Evolutionary conservation across 2,329 filamentous ascomycete genomes (phyloP).

Genomic region (Diaporthe aspalathi): DNA sequence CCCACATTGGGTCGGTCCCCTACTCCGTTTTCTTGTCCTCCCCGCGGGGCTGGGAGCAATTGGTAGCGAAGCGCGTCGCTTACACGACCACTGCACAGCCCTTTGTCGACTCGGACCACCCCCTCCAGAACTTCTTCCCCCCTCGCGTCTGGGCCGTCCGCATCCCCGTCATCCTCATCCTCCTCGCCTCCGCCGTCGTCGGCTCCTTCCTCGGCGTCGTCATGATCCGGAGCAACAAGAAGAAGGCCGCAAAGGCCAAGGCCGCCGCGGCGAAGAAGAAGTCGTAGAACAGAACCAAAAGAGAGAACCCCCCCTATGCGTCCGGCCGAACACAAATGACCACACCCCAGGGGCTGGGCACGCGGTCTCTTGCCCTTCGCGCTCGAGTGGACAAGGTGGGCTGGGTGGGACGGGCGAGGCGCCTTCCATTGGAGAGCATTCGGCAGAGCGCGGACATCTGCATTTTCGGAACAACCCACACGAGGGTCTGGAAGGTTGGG

Average conservation of each 20-base stretch:
- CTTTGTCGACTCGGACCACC: constrained; percentile 95
- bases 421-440: neutral
- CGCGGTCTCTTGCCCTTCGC: neutral
- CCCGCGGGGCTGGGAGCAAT: neutral
- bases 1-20: too few relatives aligned
- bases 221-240: constrained; percentile 98
- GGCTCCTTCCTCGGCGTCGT: constrained; percentile 96
- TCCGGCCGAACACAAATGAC: neutral
- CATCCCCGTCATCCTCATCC: constrained; percentile 95
- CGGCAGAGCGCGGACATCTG: neutral
- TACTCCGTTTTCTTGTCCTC: too few relatives aligned
- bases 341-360: neutral
- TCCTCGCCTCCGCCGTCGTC: constrained; percentile 91
- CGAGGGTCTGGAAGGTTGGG: neutral
- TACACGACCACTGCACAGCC: constrained; percentile 67
- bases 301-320: neutral
- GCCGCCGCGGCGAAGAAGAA: constrained; percentile 85
- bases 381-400: neutral
- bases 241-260: constrained; percentile 95
- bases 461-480: neutral
- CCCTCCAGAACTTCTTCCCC: constrained; percentile 93
- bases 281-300: constrained; percentile 62
- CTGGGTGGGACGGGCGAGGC: neutral
- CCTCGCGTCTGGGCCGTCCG: constrained; percentile 99
- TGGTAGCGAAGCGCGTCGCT: constrained; percentile 17